These are phyloP conservation scores for Biscogniauxia sp. DNA, from an alignment of 2,329 filamentous ascomycete genomes.

Conservation along the genomic window DNA sequence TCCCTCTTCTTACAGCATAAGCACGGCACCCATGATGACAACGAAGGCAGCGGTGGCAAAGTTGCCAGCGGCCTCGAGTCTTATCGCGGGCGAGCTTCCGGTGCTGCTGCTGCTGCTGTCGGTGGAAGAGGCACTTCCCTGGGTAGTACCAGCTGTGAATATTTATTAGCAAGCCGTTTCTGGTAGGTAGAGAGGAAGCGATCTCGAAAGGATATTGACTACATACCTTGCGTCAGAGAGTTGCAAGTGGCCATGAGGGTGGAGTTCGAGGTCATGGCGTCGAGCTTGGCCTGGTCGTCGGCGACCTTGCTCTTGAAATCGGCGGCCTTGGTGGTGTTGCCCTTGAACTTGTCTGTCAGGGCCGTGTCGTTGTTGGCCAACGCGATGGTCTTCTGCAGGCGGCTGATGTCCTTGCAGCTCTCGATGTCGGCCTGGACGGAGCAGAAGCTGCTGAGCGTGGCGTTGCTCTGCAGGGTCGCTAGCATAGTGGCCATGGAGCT, in stretches of 20 bases:
- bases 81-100: background rate
- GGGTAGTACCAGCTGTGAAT: background rate
- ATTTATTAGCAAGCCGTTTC: background rate
- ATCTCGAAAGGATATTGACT: background rate
- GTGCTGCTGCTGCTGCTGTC: background rate
- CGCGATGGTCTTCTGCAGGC: slow-evolving; percentile 30
- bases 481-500: slow-evolving; percentile 28
- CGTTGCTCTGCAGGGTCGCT: slow-evolving; percentile 31
- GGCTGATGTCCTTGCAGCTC: slow-evolving; percentile 34
- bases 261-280: slow-evolving; percentile 33
- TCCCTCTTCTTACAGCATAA: background rate
- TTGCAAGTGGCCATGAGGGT: slow-evolving; percentile 36
- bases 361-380: slow-evolving; percentile 36
- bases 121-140: background rate
- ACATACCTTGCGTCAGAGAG: slow-evolving; percentile 9
- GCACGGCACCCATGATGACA: slow-evolving; percentile 1
- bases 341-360: slow-evolving; percentile 32
- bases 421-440: slow-evolving; percentile 7
- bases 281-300: slow-evolving; percentile 29
- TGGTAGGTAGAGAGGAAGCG: background rate
- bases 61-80: background rate
- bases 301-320: slow-evolving; percentile 37
- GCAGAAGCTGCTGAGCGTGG: slow-evolving; percentile 30
- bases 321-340: slow-evolving; percentile 37
- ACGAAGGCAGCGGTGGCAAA: background rate